Evolutionary conservation across 2,329 filamentous ascomycete species (phyloP).

Genomic region (Colletotrichum magnum): DNA sequence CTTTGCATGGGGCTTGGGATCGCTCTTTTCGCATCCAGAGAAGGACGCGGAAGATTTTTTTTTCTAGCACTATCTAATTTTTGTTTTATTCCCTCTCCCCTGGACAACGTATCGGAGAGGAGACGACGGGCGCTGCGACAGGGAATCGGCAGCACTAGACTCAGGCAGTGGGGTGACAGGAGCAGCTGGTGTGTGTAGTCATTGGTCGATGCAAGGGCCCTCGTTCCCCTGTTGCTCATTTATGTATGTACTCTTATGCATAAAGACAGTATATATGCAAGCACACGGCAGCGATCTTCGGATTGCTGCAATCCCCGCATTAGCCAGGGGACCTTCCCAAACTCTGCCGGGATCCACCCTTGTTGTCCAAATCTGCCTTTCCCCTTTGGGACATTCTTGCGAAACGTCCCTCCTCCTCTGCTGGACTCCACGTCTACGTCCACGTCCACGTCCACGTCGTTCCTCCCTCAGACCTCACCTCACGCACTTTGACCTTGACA

Average conservation of each 20-base stretch:
- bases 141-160: neutral
- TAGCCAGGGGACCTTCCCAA: conserved; percentile 30
- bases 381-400: conserved; percentile 45
- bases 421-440: conserved; percentile 13
- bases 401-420: conserved; percentile 40
- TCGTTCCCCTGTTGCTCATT: too few relatives aligned
- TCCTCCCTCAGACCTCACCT: conserved; percentile 11
- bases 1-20: neutral
- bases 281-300: conserved; percentile 33
- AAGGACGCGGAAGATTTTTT: neutral
- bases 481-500: conserved; percentile 1
- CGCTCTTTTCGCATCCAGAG: conserved; percentile 3
- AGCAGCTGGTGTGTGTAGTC: neutral
- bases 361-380: conserved; percentile 32
- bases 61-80: neutral
- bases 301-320: conserved; percentile 37
- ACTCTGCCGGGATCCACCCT: conserved; percentile 32
- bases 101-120: conserved; percentile 5
- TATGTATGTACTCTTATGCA: neutral
- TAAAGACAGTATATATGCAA: conserved; percentile 19
- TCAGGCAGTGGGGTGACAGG: conserved; percentile 6
- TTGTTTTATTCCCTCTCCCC: neutral
- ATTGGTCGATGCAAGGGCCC: too few relatives aligned
- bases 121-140: neutral
- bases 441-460: conserved; percentile 15